phyloP scores from a whole-genome alignment of 192 early-diverging fungal genomes.

The Umbelopsis vinacea region DNA sequence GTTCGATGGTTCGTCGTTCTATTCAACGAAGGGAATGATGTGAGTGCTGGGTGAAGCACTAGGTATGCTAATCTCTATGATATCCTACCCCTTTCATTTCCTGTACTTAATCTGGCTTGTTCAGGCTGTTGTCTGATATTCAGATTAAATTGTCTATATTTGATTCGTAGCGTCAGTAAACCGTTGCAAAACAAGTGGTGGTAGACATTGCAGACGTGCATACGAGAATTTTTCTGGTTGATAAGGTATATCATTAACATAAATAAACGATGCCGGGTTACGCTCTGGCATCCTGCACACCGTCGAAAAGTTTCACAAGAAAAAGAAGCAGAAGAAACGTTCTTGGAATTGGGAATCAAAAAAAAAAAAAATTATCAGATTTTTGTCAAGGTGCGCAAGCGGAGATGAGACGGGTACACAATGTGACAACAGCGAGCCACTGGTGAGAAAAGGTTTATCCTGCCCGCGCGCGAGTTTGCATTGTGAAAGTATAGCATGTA shows the following conservation, averaged over 20 bases:
- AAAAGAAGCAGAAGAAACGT: constrained; percentile 6
- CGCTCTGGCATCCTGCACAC: background rate
- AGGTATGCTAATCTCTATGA: background rate
- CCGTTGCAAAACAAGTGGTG: background rate
- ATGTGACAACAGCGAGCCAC: background rate
- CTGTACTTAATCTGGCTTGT: constrained; percentile 32
- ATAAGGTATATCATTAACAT: background rate
- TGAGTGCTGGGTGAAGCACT: background rate
- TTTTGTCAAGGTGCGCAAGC: constrained; percentile 3
- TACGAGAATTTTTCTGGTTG: constrained; percentile 2
- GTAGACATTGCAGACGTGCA: background rate
- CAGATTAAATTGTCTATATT: constrained; percentile 14
- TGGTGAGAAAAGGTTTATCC: background rate
- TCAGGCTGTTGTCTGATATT: constrained; percentile 34
- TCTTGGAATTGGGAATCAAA: background rate
- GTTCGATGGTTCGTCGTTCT: constrained; percentile 38
- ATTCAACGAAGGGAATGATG: constrained; percentile 1
- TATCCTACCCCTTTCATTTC: constrained; percentile 40
- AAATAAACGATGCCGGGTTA: background rate
- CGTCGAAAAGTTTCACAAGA: background rate
- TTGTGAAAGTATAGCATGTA: no score
- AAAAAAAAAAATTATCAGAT: constrained; percentile 21
- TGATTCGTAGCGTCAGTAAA: background rate
- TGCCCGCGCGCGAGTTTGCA: background rate
- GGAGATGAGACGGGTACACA: background rate